Conservation (phyloP, 768 basidiomycete species). For the Naematelia encephala region DNA sequence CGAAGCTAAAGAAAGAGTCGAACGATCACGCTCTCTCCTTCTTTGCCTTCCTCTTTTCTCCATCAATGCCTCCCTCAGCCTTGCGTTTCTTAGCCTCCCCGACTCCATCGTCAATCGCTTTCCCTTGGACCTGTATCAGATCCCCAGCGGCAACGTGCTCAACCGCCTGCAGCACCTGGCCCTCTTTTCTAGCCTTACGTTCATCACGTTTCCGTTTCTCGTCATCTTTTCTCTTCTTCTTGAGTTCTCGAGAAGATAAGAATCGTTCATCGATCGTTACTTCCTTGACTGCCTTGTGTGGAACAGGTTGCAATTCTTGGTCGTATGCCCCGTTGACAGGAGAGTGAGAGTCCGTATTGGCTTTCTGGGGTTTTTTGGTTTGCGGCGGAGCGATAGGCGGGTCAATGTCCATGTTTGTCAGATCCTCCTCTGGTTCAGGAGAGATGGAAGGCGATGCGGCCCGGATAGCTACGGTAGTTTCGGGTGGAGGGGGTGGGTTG, state of each 20-base stretch:
- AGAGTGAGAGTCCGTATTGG: background rate
- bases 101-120: background rate
- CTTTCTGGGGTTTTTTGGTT: conserved; percentile 3
- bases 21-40: conserved; percentile 41
- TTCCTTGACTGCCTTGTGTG: conserved; percentile 4
- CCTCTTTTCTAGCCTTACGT: conserved; percentile 40
- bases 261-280: conserved; percentile 29
- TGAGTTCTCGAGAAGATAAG: conserved; percentile 24
- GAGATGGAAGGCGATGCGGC: conserved; percentile 11
- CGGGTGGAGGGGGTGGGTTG: conserved; percentile 31
- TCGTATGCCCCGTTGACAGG: conserved; percentile 6
- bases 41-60: conserved; percentile 45
- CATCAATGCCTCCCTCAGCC: conserved; percentile 44
- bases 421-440: background rate
- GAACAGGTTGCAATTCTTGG: conserved; percentile 2
- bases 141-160: conserved; percentile 21
- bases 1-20: too few relatives aligned
- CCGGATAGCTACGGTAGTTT: conserved; percentile 6
- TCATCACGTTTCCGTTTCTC: conserved; percentile 29
- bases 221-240: conserved; percentile 29
- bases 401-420: background rate
- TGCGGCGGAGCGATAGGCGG: conserved; percentile 6
- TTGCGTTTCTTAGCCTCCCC: conserved; percentile 30
- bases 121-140: conserved; percentile 11
- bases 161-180: conserved; percentile 18